Evolutionary conservation across 768 basidiomycete genomes (phyloP).

Genomic region (Mycena rebaudengoi): DNA sequence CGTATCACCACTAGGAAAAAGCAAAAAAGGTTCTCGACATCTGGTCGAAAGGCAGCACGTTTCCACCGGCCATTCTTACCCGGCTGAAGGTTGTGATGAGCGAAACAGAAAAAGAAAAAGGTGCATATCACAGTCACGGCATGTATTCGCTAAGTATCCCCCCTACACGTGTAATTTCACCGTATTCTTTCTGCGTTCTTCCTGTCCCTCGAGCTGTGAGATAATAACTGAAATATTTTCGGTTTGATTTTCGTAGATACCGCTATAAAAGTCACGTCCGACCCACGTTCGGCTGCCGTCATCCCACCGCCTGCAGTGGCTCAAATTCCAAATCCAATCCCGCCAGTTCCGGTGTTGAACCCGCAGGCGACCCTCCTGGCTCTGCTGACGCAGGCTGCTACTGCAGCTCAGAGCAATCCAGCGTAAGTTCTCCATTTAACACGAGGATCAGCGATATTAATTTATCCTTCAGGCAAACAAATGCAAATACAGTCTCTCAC

Average conservation of each 20-base stretch:
- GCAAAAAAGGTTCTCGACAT: conserved; percentile 97
- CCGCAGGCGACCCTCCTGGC: conserved; percentile 76
- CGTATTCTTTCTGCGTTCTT: conserved; percentile 55
- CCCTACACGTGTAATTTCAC: conserved; percentile 80
- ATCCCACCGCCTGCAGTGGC: conserved; percentile 18
- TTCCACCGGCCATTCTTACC: conserved; percentile 78
- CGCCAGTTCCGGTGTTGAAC: conserved; percentile 44
- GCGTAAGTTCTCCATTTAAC: conserved; percentile 42
- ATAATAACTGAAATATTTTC: conserved; percentile 71
- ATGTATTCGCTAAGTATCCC: conserved; percentile 86
- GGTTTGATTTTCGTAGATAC: conserved; percentile 72
- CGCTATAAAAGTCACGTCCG: conserved; percentile 50
- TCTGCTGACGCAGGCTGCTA: conserved; percentile 72
- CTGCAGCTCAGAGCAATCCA: conserved; percentile 42
- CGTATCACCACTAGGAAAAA: conserved; percentile 78
- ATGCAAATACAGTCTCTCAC: conserved; percentile 57
- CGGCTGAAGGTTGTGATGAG: conserved; percentile 77
- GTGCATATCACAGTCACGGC: conserved; percentile 79
- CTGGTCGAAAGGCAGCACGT: conserved; percentile 92
- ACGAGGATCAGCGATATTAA: conserved; percentile 14
- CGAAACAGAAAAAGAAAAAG: conserved; percentile 77
- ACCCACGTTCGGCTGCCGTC: conserved; percentile 46
- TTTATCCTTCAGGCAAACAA: conserved; percentile 61
- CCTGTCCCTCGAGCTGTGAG: conserved; percentile 59
- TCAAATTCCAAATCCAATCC: conserved; percentile 39